Percentiles rank a stretch among this genome's conserved stretches.
Evolutionary conservation across 495 filamentous ascomycete genomes (phyloP).

Genomic region (Tuber aestivum): DNA sequence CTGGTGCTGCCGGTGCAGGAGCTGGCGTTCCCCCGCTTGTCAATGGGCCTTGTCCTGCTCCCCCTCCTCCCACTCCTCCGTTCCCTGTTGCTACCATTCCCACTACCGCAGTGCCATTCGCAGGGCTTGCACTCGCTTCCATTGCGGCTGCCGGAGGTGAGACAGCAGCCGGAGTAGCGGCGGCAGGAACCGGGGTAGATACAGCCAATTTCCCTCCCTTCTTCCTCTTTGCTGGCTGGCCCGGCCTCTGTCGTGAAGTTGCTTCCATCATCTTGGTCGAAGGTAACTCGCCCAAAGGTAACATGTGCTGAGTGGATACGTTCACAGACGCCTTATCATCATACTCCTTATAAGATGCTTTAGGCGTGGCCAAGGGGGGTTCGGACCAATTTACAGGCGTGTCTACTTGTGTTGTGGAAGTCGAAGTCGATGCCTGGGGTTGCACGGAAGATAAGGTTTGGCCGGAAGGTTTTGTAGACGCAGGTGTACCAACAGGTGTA

Average conservation of each 20-base stretch:
- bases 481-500: constrained; percentile 41
- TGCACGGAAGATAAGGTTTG: constrained; percentile 25
- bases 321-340: constrained; percentile 37
- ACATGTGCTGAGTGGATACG: constrained; percentile 37
- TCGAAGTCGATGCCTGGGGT: constrained; percentile 25
- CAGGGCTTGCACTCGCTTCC: constrained; percentile 20
- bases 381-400: constrained; percentile 38
- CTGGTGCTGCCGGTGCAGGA: constrained; percentile 22
- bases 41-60: constrained; percentile 13
- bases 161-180: constrained; percentile 7
- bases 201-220: constrained; percentile 14
- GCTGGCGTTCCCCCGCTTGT: constrained; percentile 11
- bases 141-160: constrained; percentile 17
- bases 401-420: constrained; percentile 25
- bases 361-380: constrained; percentile 38
- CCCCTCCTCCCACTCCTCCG: constrained; percentile 18
- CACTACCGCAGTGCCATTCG: constrained; percentile 17
- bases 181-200: neutral
- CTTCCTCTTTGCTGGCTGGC: constrained; percentile 33
- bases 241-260: constrained; percentile 29
- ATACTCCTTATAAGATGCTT: constrained; percentile 43
- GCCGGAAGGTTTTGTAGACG: constrained; percentile 35
- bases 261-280: constrained; percentile 36
- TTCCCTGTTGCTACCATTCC: neutral
- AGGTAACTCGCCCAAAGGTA: constrained; percentile 40